Evolutionary conservation across 441 rosid species (phyloP).

Genomic region (Corymbia citriodora): DNA sequence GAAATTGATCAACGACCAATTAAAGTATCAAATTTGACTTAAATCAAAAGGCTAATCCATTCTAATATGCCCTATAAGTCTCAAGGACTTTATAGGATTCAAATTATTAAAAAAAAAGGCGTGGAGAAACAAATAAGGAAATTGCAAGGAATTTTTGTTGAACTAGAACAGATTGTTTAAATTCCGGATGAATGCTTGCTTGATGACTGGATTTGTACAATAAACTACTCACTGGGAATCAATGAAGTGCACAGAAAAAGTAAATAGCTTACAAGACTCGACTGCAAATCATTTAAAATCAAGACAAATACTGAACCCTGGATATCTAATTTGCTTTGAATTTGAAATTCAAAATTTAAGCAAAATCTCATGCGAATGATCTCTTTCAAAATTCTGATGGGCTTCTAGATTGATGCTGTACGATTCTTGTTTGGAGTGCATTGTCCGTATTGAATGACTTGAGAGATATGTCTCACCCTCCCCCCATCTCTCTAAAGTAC

Average conservation of each 20-base stretch:
- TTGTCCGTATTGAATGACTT: neutral
- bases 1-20: neutral
- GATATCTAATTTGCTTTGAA: too few species aligned
- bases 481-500: accelerated
- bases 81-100: neutral
- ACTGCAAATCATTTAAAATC: too few species aligned
- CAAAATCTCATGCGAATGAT: too few species aligned
- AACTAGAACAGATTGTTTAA: neutral
- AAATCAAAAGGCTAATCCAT: too few species aligned
- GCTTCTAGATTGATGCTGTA: neutral
- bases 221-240: neutral
- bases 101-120: neutral
- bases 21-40: neutral
- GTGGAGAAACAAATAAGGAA: neutral
- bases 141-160: neutral
- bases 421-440: too few species aligned
- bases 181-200: neutral
- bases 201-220: neutral
- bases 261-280: neutral
- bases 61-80: neutral
- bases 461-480: neutral
- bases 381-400: neutral
- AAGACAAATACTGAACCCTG: neutral
- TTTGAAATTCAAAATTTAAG: neutral
- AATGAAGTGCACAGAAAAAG: neutral